These are phyloP conservation scores for Colletotrichum simmondsii DNA, from an alignment of 2,329 filamentous ascomycete genomes.

Conservation along the genomic window DNA sequence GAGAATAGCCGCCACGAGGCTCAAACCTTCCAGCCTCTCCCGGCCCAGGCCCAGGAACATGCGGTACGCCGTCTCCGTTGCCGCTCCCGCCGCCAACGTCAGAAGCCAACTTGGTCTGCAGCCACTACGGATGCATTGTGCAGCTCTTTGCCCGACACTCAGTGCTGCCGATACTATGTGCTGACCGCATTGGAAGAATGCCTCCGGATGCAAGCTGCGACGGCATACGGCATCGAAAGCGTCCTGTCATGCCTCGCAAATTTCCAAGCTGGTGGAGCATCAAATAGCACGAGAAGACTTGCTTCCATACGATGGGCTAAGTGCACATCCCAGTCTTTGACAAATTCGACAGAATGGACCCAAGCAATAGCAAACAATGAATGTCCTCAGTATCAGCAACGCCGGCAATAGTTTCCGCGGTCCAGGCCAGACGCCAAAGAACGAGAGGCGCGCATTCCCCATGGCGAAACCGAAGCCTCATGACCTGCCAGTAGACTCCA, in stretches of 20 bases:
- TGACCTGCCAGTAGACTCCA: slow-evolving; percentile 11
- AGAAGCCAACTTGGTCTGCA: slow-evolving; percentile 4
- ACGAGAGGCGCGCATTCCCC: background rate
- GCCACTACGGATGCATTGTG: background rate
- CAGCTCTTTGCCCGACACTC: background rate
- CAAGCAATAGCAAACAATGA: slow-evolving; percentile 4
- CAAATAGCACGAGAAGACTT: background rate
- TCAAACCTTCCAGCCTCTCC: slow-evolving; percentile 12
- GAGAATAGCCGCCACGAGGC: slow-evolving; percentile 11
- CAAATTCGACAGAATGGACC: background rate
- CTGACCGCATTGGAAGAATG: background rate
- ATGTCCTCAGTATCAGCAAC: slow-evolving; percentile 2
- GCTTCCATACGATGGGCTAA: background rate
- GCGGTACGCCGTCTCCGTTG: background rate
- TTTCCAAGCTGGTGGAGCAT: background rate
- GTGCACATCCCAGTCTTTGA: background rate
- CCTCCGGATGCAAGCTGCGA: background rate
- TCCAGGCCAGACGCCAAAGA: background rate
- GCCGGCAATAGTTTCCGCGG: background rate
- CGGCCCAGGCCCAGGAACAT: slow-evolving; percentile 19
- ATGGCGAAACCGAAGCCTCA: slow-evolving; percentile 17
- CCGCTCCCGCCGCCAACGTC: slow-evolving; percentile 1
- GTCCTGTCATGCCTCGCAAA: too few relatives aligned
- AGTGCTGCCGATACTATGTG: background rate
- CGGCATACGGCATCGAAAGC: background rate